phyloP scores from a whole-genome alignment of 2,329 filamentous ascomycete species.

The Sporothrix pallida region DNA sequence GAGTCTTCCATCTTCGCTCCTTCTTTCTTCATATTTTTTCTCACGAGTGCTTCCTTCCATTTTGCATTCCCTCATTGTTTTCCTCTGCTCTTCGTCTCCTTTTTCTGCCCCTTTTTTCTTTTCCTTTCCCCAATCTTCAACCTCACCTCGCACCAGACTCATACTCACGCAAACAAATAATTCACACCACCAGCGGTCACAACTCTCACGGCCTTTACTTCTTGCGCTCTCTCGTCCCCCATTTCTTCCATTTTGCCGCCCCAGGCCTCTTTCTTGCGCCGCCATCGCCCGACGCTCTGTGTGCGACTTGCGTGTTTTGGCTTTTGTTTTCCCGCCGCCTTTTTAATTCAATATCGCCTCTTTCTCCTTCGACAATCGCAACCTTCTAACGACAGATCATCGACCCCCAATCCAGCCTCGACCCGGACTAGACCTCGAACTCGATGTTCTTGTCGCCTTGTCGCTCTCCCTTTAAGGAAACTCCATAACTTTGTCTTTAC shows the following conservation, averaged over 20 bases:
- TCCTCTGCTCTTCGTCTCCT: background rate
- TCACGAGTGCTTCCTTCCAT: background rate
- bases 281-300: background rate
- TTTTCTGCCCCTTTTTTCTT: background rate
- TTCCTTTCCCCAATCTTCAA: no score
- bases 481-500: background rate
- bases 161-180: background rate
- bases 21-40: conserved; percentile 3
- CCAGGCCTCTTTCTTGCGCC: background rate
- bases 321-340: background rate
- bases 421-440: background rate
- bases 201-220: background rate
- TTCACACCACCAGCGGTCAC: background rate
- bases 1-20: conserved; percentile 15
- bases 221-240: background rate
- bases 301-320: conserved; percentile 18
- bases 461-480: background rate
- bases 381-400: background rate
- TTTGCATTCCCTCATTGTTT: background rate
- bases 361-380: background rate
- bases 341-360: background rate
- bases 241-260: conserved; percentile 28
- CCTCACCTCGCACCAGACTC: no score
- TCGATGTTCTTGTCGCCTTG: background rate
- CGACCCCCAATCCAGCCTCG: background rate